phyloP scores from a whole-genome alignment of 1,284 basidiomycete species.

The Prillingera fragicola region DNA sequence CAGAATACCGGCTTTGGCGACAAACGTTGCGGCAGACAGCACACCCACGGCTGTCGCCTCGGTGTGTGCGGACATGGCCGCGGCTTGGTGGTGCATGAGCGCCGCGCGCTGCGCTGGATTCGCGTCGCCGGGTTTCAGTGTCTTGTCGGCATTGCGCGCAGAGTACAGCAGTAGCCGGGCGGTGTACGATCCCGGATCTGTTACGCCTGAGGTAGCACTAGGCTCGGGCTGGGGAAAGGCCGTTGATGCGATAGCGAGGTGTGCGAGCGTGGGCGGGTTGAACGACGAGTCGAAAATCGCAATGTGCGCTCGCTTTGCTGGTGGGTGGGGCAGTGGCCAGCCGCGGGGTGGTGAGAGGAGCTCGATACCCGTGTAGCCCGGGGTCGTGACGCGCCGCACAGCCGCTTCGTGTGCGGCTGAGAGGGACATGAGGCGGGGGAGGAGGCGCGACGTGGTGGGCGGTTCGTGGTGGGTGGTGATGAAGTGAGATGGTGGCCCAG shows the following conservation, averaged over 20 bases:
- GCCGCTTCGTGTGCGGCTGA: not conserved
- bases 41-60: slow-evolving; percentile 61
- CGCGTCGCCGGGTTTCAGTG: slow-evolving; percentile 63
- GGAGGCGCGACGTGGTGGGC: slow-evolving; percentile 33
- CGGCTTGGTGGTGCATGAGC: slow-evolving; percentile 70
- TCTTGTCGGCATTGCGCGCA: slow-evolving; percentile 84
- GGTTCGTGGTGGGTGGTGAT: slow-evolving; percentile 5
- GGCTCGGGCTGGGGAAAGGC: slow-evolving; percentile 18
- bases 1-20: slow-evolving; percentile 64
- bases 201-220: not conserved
- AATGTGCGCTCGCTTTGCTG: slow-evolving; percentile 32
- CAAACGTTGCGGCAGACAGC: slow-evolving; percentile 82
- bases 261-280: slow-evolving; percentile 87
- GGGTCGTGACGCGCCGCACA: slow-evolving; percentile 3
- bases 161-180: slow-evolving; percentile 78
- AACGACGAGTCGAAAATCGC: slow-evolving; percentile 83
- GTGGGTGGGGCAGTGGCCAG: slow-evolving; percentile 23
- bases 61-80: slow-evolving; percentile 49
- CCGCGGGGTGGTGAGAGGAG: slow-evolving; percentile 26
- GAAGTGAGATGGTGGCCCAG: no score
- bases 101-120: slow-evolving; percentile 66
- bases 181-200: slow-evolving; percentile 54
- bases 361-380: slow-evolving; percentile 18
- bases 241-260: slow-evolving; percentile 64
- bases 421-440: slow-evolving; percentile 45